Evolutionary conservation across 2,329 filamentous ascomycete species (phyloP).

Genomic region (Eutypa lata): DNA sequence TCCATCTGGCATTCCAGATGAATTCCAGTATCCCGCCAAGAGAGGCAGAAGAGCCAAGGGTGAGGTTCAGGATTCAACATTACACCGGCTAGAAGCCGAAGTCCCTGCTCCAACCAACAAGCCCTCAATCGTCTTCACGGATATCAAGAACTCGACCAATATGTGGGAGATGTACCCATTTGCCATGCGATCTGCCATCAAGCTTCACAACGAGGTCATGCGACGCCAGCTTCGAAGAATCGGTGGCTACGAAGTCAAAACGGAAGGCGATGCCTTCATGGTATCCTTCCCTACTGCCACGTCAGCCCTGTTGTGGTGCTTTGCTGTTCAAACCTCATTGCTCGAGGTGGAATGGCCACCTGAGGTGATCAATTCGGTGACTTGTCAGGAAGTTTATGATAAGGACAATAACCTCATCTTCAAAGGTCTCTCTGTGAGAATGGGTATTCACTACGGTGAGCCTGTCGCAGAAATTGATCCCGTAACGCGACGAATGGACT

Average conservation of each 20-base stretch:
- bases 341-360: constrained; percentile 90
- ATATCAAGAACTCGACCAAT: constrained; percentile 97
- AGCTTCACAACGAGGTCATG: constrained; percentile 96
- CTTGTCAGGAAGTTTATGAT: constrained; percentile 79
- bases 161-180: constrained; percentile 94
- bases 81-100: constrained; percentile 83
- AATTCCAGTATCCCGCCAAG: constrained; percentile 61
- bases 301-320: constrained; percentile 91
- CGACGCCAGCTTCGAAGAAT: constrained; percentile 88
- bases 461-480: constrained; percentile 95
- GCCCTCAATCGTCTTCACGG: constrained; percentile 92
- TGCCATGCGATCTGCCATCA: constrained; percentile 95
- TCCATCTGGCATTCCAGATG: constrained; percentile 69
- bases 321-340: constrained; percentile 85
- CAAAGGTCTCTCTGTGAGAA: constrained; percentile 88
- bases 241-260: constrained; percentile 98
- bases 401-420: constrained; percentile 88
- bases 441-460: constrained; percentile 95
- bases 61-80: constrained; percentile 76
- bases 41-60: constrained; percentile 62
- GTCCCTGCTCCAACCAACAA: constrained; percentile 89
- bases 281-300: constrained; percentile 97
- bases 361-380: constrained; percentile 82
- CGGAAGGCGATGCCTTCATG: constrained; percentile 99
- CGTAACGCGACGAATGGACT: constrained; percentile 97